Evolutionary conservation across 2,329 filamentous ascomycete species (phyloP), one percentile per base, ranked within the genome.

Genomic region (Fusarium sp.): DNA sequence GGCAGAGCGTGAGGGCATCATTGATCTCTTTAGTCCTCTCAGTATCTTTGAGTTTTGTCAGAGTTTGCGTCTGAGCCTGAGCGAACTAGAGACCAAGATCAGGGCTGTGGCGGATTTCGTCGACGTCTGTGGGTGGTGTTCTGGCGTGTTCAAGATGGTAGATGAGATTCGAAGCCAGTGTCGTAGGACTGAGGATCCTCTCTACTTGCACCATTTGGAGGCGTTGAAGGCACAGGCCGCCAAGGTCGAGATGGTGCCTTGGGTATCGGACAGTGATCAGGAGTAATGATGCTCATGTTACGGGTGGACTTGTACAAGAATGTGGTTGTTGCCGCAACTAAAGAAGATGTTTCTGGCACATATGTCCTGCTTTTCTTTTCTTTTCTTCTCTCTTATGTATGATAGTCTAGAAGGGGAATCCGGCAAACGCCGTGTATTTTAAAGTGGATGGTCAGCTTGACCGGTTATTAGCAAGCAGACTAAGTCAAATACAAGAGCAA

Each of bases 61-160:
- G 17, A 55, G 53, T 17, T 20, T 52, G 4, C 24, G 7, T 10
- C 28, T 58, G 20, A 33, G 53, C 15, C 36, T 68, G 8, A n/a
- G 17, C 17, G 18, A 17, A 0, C 28, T 68, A 6, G 63, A 58
- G 38, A 10, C 11, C 20, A 68, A 50, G n/a, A 39, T 68, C 9
- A 42, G 33, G 15, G n/a, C 26, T 14, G 58, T 68, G 18, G 39
- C 57, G 0, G 43, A 22, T 9, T 53, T 44, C 7, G 31, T 68
- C 11, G 63, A 68, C n/a, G n/a, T 68, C 6, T 68, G 63, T 22
- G 43, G 42, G 17, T 51, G 24, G 34, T 68, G 63, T 15, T n/a
- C 13, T 14, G 36, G 18, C 14, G 20, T 68, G 6, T 34, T 39
- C 4, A 58, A 46, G 13, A 46, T 50, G 24, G 4, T 68, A 7